phyloP scores from a whole-genome alignment of 441 rosid species.

The Corymbia citriodora region DNA sequence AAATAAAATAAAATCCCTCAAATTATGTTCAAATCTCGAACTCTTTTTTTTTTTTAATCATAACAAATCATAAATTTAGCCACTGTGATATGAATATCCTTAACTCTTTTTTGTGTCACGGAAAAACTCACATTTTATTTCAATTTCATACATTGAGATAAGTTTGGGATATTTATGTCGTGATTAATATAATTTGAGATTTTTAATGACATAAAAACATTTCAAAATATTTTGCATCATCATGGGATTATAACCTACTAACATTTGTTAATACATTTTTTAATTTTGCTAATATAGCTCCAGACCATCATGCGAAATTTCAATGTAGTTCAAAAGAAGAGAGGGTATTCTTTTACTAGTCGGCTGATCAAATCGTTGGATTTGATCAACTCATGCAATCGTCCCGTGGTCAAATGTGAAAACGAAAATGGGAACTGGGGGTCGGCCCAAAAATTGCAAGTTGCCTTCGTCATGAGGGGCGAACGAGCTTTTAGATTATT shows the following conservation, averaged over 20 bases:
- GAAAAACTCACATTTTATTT: neutral
- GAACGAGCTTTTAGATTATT: neutral
- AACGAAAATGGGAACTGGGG: neutral
- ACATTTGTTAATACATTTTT: rapidly evolving
- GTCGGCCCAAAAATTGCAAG: rapidly evolving
- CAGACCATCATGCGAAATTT: rapidly evolving
- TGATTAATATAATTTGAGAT: neutral
- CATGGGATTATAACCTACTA: neutral
- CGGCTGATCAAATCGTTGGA: rapidly evolving
- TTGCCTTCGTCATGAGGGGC: neutral
- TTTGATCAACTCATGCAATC: rapidly evolving
- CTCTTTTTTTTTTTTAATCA: rapidly evolving
- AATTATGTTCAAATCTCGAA: too few relatives aligned
- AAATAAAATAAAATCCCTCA: too few relatives aligned
- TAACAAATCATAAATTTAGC: too few relatives aligned
- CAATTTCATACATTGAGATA: rapidly evolving
- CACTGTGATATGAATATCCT: rapidly evolving
- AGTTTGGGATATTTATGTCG: rapidly evolving
- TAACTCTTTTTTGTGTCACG: rapidly evolving
- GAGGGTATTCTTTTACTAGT: neutral
- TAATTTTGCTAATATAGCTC: rapidly evolving
- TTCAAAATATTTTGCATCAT: too few relatives aligned
- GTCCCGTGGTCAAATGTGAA: rapidly evolving
- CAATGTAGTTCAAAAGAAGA: rapidly evolving
- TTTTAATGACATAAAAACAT: too few relatives aligned